Conservation (phyloP, 768 basidiomycete genomes). For the Auricularia cornea region DNA sequence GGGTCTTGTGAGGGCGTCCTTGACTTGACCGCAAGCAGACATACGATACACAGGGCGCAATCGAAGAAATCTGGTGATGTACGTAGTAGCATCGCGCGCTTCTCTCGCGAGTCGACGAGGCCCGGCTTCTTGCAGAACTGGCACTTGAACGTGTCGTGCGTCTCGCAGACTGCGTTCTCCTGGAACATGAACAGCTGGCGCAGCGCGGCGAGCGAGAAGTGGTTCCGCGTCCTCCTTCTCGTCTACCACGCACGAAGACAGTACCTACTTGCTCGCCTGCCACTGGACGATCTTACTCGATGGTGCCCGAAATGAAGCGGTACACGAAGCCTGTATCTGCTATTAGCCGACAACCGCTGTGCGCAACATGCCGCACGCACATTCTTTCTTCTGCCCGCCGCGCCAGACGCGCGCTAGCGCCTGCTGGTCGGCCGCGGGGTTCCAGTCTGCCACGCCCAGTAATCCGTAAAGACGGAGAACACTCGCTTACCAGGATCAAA, state of each 20-base stretch:
- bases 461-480: background rate
- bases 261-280: slow-evolving; percentile 90
- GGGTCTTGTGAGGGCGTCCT: too few species aligned
- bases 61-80: slow-evolving; percentile 24
- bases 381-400: slow-evolving; percentile 99
- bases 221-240: slow-evolving; percentile 93
- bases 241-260: slow-evolving; percentile 98
- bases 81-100: slow-evolving; percentile 91
- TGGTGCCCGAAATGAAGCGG: slow-evolving; percentile 94
- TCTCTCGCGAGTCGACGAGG: slow-evolving; percentile 63
- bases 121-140: slow-evolving; percentile 75
- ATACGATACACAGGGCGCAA: background rate
- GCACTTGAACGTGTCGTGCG: slow-evolving; percentile 98
- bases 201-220: slow-evolving; percentile 85
- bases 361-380: slow-evolving; percentile 35
- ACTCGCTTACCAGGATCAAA: slow-evolving; percentile 74
- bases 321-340: slow-evolving; percentile 94
- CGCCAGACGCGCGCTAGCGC: slow-evolving; percentile 98
- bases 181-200: slow-evolving; percentile 90
- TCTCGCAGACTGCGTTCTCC: slow-evolving; percentile 78
- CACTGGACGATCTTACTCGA: slow-evolving; percentile 99
- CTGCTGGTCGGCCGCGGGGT: slow-evolving; percentile 97
- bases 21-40: slow-evolving; percentile 70
- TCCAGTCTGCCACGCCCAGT: slow-evolving; percentile 65
- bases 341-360: slow-evolving; percentile 1